Evolutionary conservation across 495 filamentous ascomycete genomes (phyloP), one percentile per base, ranked within the genome.

Genomic region (Aspergillus asperescens): DNA sequence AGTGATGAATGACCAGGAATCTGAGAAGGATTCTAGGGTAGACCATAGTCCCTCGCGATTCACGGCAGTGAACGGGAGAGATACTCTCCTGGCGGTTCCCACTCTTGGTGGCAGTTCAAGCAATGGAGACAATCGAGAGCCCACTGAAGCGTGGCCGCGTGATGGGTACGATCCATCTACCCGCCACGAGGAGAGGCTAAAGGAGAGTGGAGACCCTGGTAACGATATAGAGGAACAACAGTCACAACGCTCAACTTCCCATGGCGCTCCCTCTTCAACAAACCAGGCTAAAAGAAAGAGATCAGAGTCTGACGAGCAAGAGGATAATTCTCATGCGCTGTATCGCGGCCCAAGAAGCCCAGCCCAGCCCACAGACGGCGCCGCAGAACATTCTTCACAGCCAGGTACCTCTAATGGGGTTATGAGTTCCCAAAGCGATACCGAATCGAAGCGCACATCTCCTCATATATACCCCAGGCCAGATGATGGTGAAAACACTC

Each of bases 1-100:
- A 39, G 60, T 65, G 47, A 65, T 71, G 60, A 70, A 69, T 25
- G 63, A 66, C 48, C 68, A 70, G 40, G 70, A 66, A 15, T 57
- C 65, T 6, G 70, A 72, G 34, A 62, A 59, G 27, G 72, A 78
- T 29, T 61, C 65, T 15, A 69, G 69, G 38, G 53, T 72, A 24
- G 75, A 76, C 18, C 70, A 72, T 35, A 77, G 72, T 39, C 74
- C 76, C 24, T 76, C 75, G 13, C 69, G 72, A 18, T 80, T 80
- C 52, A 80, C 77, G 4, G 76, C 77, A 37, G 76, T 80, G 24
- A 80, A 80, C 63, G 77, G 74, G 41, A 72, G 61, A 52, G 72
- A 74, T 4, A 39, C 63, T 13, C 42, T 62, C 18, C 28, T 48
- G 7, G 18, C 54, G 5, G 34, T 29, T 18, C 4, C 52, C 32